phyloP scores from a whole-genome alignment of 257 asterid genomes.

The Ilex asprella region DNA sequence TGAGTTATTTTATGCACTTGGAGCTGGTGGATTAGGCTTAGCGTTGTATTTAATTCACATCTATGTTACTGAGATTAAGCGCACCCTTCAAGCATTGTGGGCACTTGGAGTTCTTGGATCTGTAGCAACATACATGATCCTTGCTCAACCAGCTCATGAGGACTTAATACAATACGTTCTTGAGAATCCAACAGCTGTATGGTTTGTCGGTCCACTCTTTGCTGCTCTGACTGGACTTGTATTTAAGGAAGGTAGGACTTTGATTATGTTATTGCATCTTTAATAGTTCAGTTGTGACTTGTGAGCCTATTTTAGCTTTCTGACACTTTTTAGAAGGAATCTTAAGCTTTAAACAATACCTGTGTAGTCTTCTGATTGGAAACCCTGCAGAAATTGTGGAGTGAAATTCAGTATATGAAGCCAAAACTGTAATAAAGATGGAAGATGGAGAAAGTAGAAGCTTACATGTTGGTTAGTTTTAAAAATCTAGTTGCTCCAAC shows the following conservation, averaged over 20 bases:
- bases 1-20: slow-evolving; percentile 47
- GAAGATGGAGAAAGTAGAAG: too few species aligned
- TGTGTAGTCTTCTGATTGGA: not conserved
- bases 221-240: slow-evolving; percentile 92
- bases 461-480: too few species aligned
- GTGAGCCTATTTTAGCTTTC: not conserved
- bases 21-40: slow-evolving; percentile 75
- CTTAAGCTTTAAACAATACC: too few species aligned
- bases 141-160: slow-evolving; percentile 66
- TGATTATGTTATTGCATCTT: not conserved
- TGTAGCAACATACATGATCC: slow-evolving; percentile 38
- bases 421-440: too few species aligned
- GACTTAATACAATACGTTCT: slow-evolving; percentile 65
- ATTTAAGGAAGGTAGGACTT: slow-evolving; percentile 71
- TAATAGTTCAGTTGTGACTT: not conserved
- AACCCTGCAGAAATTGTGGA: not conserved
- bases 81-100: slow-evolving; percentile 82
- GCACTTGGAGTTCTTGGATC: slow-evolving; percentile 65
- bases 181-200: slow-evolving; percentile 63
- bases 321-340: not conserved
- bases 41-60: slow-evolving; percentile 80
- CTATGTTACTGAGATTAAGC: slow-evolving; percentile 87
- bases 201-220: slow-evolving; percentile 92
- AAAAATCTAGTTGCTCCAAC: too few species aligned
- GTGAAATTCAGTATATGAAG: too few species aligned